Evolutionary conservation across 1,139 yeast species (phyloP), one percentile per base, ranked within the genome.

Genomic region (Debaryomyces nepalensis): DNA sequence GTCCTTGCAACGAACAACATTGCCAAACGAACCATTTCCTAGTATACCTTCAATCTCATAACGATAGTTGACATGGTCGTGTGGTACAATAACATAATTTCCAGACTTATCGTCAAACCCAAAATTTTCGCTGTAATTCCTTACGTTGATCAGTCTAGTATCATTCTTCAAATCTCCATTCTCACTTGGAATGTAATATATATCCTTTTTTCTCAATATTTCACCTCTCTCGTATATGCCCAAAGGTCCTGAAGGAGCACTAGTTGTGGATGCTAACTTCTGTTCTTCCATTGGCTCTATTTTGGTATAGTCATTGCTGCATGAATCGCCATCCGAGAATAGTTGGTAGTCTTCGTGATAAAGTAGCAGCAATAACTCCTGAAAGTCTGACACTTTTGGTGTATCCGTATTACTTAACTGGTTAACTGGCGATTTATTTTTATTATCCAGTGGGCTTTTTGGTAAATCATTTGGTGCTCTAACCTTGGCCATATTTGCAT

Each of bases 11-110:
- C 78, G 72, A 7, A 87, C 66, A 2, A 89, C 97, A 45, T 82
- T 82, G 0, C 97, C 97, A 69, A 89, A 89, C 23, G 93, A 82
- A 3, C 97, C 97, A 44, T 77, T 82, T 0, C 97, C 97, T 12
- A 89, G 67, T 3, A 72, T 65, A 2, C 70, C 63, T 22, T 76
- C 46, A 5, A 87, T 79, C 50, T 87, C 83, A 55, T 84, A 89
- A 30, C 95, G 65, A 59, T 82, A 89, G 41, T 84, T 85, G 37
- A 89, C 77, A 53, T 89, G 97, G 55, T 88, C 96, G 4, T 84
- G 79, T 1, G 67, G 62, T 1, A 70, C 58, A 1, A 81, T 69
- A 5, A 70, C 68, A 52, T 86, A 84, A 55, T 87, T 87, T 2
- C 89, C 87, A 9, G 75, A 66, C 3, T 63, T 61, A 57, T 87